Evolutionary conservation across 306 rosid genomes (phyloP).

Genomic region (Fragaria iinumae): DNA sequence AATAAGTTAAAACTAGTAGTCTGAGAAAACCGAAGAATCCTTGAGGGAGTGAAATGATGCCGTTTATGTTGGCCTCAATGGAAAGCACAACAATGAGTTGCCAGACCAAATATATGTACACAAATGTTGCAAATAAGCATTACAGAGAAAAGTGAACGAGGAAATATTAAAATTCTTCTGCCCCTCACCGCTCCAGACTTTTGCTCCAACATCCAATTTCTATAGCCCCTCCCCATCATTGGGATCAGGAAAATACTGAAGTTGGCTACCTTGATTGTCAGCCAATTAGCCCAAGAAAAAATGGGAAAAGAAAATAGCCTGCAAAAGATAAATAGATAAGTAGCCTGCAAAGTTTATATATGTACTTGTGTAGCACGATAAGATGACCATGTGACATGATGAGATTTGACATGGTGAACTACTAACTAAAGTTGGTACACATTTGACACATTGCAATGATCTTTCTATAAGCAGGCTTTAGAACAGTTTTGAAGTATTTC

Average conservation of each 20-base stretch:
- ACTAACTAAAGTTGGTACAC: not conserved
- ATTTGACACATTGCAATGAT: not conserved
- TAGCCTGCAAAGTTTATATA: not conserved
- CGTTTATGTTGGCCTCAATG: slow-evolving; percentile 33
- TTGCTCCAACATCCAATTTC: slow-evolving; percentile 11
- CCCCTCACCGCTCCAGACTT: slow-evolving; percentile 17
- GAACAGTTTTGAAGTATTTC: not conserved
- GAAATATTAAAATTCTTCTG: slow-evolving; percentile 27
- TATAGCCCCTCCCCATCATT: slow-evolving; percentile 14
- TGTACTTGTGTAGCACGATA: not conserved
- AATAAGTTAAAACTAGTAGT: slow-evolving; percentile 10
- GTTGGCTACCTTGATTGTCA: slow-evolving; percentile 29
- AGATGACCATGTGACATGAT: not conserved
- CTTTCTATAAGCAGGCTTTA: not conserved
- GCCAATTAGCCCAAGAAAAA: slow-evolving; percentile 26
- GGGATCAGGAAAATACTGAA: slow-evolving; percentile 24
- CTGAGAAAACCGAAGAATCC: slow-evolving; percentile 18
- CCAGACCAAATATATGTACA: slow-evolving; percentile 58
- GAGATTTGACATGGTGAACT: not conserved
- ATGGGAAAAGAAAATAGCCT: slow-evolving; percentile 30
- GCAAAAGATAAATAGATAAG: slow-evolving; percentile 23
- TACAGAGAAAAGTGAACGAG: slow-evolving; percentile 10
- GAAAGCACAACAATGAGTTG: slow-evolving; percentile 26
- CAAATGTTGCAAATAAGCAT: slow-evolving; percentile 26
- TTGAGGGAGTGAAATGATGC: slow-evolving; percentile 26